A percentile compares a stretch with the other conserved stretches of the same genome.
Evolutionary conservation across 2,329 filamentous ascomycete genomes (phyloP).

Genomic region (Didymella segeticola): DNA sequence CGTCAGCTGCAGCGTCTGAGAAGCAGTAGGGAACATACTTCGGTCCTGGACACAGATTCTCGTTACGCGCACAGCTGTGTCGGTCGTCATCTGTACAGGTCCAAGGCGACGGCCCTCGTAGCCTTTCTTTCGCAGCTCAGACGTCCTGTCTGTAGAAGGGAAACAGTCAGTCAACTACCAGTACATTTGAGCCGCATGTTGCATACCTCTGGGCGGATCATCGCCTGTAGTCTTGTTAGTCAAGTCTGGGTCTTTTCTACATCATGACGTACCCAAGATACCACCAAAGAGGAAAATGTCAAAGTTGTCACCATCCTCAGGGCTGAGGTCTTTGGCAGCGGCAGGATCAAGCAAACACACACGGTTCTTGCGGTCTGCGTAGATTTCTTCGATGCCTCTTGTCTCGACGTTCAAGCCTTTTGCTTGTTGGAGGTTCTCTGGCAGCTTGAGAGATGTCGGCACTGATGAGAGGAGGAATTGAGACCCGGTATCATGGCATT

Average conservation of each 20-base stretch:
- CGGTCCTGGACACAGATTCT: constrained; percentile 85
- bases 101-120: constrained; percentile 87
- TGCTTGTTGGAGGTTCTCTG: constrained; percentile 63
- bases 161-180: constrained; percentile 28
- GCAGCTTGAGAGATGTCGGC: constrained; percentile 68
- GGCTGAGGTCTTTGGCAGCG: constrained; percentile 79
- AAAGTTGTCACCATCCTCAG: constrained; percentile 82
- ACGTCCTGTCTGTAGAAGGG: constrained; percentile 76
- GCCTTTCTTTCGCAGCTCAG: constrained; percentile 92
- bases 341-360: constrained; percentile 91
- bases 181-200: not conserved
- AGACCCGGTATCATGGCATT: constrained; percentile 71
- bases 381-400: constrained; percentile 82
- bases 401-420: constrained; percentile 74
- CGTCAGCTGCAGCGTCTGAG: constrained; percentile 23
- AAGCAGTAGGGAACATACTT: constrained; percentile 62
- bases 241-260: not conserved
- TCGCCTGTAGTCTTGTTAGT: constrained; percentile 68
- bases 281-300: constrained; percentile 95
- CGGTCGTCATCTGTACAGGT: constrained; percentile 96
- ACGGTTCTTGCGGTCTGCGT: constrained; percentile 71
- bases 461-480: constrained; percentile 85
- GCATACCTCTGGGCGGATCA: constrained; percentile 86
- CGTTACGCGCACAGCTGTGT: constrained; percentile 94
- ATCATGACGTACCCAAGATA: constrained; percentile 74